Percentiles rank a stretch among this genome's conserved stretches.
Evolutionary conservation across 768 basidiomycete genomes (phyloP).

Genomic region (Ramaria sp.): DNA sequence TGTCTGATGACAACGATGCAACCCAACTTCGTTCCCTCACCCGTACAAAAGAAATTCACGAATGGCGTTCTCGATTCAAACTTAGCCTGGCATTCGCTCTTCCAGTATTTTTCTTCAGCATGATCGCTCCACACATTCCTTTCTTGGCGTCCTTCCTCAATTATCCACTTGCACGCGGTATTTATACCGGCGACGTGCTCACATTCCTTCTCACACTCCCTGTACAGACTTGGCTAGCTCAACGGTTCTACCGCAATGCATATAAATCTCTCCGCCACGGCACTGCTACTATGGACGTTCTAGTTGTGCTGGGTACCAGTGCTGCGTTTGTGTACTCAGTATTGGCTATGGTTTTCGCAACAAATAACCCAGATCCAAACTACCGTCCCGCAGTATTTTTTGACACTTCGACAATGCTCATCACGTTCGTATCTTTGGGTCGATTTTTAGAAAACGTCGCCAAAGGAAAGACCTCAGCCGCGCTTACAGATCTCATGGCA

Average conservation of each 20-base stretch:
- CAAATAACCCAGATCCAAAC: conserved; percentile 49
- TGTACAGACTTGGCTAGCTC: conserved; percentile 86
- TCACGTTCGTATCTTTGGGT: conserved; percentile 94
- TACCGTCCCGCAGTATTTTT: conserved; percentile 87
- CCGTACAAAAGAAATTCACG: conserved; percentile 81
- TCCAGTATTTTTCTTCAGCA: conserved; percentile 89
- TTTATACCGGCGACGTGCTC: conserved; percentile 77
- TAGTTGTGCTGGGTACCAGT: conserved; percentile 90
- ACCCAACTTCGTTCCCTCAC: conserved; percentile 81
- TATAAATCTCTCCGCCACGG: conserved; percentile 86
- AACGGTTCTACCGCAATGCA: conserved; percentile 79
- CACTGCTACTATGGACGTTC: conserved; percentile 94
- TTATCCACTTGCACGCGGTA: conserved; percentile 43
- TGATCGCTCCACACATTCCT: conserved; percentile 66
- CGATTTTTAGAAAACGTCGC: conserved; percentile 94
- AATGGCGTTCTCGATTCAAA: conserved; percentile 75
- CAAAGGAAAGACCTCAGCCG: conserved; percentile 94
- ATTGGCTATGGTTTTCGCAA: conserved; percentile 51
- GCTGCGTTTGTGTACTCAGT: conserved; percentile 90
- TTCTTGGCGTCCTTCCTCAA: conserved; percentile 44
- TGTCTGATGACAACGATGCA: conserved; percentile 67
- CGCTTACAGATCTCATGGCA: conserved; percentile 92
- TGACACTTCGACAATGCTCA: conserved; percentile 97
- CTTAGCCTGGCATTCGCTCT: conserved; percentile 70
- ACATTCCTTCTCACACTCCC: conserved; percentile 74